A percentile compares a stretch with the other conserved stretches of the same genome.
phyloP scores from a whole-genome alignment of 2,329 filamentous ascomycete genomes.

The Pseudogymnoascus sp. region DNA sequence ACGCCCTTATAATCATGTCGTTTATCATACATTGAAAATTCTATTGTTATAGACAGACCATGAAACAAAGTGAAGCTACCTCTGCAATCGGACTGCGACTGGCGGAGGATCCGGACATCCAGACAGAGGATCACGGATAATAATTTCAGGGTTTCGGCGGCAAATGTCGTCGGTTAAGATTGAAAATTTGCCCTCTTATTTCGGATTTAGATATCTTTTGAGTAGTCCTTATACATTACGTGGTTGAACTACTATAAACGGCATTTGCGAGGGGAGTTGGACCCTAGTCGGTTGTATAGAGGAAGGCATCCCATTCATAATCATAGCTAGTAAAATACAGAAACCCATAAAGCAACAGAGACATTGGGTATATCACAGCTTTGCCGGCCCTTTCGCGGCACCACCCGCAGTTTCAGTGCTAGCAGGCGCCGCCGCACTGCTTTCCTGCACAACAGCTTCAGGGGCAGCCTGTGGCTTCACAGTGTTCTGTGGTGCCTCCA shows the following conservation, averaged over 20 bases:
- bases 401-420: neutral
- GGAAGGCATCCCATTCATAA: neutral
- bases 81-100: too few species aligned
- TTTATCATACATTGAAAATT: neutral
- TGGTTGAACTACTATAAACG: neutral
- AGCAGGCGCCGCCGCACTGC: neutral
- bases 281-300: neutral
- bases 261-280: neutral
- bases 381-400: neutral
- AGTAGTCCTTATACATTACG: neutral
- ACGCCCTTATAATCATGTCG: neutral
- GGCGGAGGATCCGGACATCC: too few species aligned
- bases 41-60: too few species aligned
- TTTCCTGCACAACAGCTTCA: neutral
- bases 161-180: too few species aligned
- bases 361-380: neutral
- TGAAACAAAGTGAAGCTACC: too few species aligned
- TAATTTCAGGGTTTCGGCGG: too few species aligned
- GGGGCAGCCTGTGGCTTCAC: neutral
- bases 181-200: too few species aligned
- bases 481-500: constrained; percentile 9
- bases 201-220: neutral
- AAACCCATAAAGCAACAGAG: neutral
- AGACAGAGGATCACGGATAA: too few species aligned
- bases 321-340: neutral